Evolutionary conservation across 257 asterid genomes (phyloP).

Genomic region (Eucommia ulmoides): DNA sequence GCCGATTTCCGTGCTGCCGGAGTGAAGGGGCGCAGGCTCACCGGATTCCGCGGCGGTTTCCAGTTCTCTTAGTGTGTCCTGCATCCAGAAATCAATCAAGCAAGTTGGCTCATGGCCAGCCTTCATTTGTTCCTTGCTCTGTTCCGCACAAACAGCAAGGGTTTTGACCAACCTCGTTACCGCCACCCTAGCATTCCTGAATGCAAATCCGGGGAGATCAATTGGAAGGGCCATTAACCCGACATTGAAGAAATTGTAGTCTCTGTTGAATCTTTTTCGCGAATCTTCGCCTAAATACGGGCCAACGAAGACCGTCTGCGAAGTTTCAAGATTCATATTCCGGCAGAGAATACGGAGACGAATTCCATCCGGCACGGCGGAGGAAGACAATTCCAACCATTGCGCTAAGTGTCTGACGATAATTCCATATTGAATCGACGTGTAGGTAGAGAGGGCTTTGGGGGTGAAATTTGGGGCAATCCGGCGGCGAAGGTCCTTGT

Average conservation of each 20-base stretch:
- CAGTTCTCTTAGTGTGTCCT: constrained; percentile 30
- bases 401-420: constrained; percentile 44
- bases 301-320: constrained; percentile 84
- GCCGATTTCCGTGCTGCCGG: constrained; percentile 38
- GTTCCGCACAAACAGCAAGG: constrained; percentile 45
- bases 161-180: constrained; percentile 45
- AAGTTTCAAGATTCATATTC: constrained; percentile 77
- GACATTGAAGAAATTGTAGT: constrained; percentile 66
- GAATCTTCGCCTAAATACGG: constrained; percentile 45
- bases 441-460: constrained; percentile 55
- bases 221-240: constrained; percentile 79
- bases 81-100: constrained; percentile 80
- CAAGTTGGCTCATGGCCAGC: constrained; percentile 60
- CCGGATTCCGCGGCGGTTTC: constrained; percentile 16
- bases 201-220: constrained; percentile 86
- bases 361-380: constrained; percentile 9
- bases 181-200: constrained; percentile 66
- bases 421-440: constrained; percentile 48
- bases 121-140: constrained; percentile 46
- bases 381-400: constrained; percentile 28
- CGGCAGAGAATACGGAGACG: constrained; percentile 64
- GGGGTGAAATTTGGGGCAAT: constrained; percentile 88
- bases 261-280: constrained; percentile 39
- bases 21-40: constrained; percentile 7
- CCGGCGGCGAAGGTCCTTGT: constrained; percentile 66